Evolutionary conservation across 2,329 filamentous ascomycete genomes (phyloP), one percentile per base, ranked within the genome.

Genomic region (Nemania sp.): DNA sequence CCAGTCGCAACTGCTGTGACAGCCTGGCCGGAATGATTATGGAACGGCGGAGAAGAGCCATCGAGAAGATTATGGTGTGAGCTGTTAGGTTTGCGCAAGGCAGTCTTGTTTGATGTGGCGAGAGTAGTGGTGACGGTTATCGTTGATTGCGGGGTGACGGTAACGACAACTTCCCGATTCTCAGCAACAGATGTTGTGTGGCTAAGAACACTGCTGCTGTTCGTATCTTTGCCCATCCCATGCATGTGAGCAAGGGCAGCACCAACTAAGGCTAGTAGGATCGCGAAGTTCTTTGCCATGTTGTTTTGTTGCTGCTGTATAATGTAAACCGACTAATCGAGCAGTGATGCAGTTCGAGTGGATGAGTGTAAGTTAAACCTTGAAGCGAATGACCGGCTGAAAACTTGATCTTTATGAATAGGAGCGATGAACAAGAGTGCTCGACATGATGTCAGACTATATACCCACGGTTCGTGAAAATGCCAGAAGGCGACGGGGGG

Each of bases 241-340:
- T 58, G 43, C 51, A 58, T 63, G 50, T 66, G 61, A n/a, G 62
- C 61, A 11, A 66, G 43, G 34, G 59, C 61, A 48, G 50, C 34
- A 24, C 56, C 53, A 34, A 61, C 61, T 26, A 68, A 39, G 40
- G 61, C 61, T 23, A 68, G 36, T 41, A 64, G 39, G 28, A 54
- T 43, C 45, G 61, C 42, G 46, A 41, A 52, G 49, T 62, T 67
- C 34, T 63, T 37, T 2, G 57, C 48, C 66, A 68, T 68, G 6
- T 58, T 63, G 37, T 20, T 14, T 33, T 52, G 42, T n/a, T 20
- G 34, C 49, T 54, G 23, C 15, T 24, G 23, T 24, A n/a, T n/a
- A 20, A 48, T 41, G 3, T 46, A 43, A 4, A 31, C 23, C 22
- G 20, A 24, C 23, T 6, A 22, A 20, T 30, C 6, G 36, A 47